Conservation (phyloP, 23 red algal genomes). For the Gracilaria domingensis region DNA sequence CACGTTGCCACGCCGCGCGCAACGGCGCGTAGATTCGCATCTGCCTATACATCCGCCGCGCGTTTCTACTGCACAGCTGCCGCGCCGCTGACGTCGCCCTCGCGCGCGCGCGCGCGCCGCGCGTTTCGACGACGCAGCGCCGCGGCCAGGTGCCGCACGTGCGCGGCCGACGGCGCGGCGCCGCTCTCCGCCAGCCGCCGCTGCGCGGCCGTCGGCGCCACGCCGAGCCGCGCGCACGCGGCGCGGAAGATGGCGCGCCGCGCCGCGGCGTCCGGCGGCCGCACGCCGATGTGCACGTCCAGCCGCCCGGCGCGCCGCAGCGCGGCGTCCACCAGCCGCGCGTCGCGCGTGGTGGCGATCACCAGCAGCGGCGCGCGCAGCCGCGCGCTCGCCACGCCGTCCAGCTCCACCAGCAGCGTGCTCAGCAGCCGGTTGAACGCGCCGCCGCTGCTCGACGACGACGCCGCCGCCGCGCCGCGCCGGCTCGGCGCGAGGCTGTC, state of each 20-base stretch:
- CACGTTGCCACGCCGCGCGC: slow-evolving; percentile 1
- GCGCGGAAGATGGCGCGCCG: neutral
- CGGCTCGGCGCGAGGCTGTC: slow-evolving; percentile 65
- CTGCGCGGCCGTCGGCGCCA: neutral
- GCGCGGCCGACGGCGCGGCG: neutral
- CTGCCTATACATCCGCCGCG: too few species aligned
- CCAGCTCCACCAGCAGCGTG: slow-evolving; percentile 69
- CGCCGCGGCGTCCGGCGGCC: slow-evolving; percentile 1
- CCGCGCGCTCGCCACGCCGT: slow-evolving; percentile 31
- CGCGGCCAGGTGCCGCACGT: neutral
- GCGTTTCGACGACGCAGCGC: neutral
- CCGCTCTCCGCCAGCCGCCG: neutral
- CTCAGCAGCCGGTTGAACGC: slow-evolving; percentile 66
- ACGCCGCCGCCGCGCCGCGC: slow-evolving; percentile 9
- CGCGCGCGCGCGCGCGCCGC: neutral
- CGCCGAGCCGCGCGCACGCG: neutral
- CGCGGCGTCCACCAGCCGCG: slow-evolving; percentile 42
- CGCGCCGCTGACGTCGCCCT: too few species aligned
- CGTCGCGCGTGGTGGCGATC: slow-evolving; percentile 33
- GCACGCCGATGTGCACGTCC: slow-evolving; percentile 45
- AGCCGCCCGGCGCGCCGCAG: slow-evolving; percentile 73
- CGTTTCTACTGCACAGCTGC: neutral
- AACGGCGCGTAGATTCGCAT: too few species aligned
- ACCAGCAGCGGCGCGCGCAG: slow-evolving; percentile 34
- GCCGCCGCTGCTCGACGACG: slow-evolving; percentile 8